A percentile compares a stretch with the other conserved stretches of the same genome.
Evolutionary conservation across 495 filamentous ascomycete species (phyloP).

Genomic region (Eremomyces bilateralis): DNA sequence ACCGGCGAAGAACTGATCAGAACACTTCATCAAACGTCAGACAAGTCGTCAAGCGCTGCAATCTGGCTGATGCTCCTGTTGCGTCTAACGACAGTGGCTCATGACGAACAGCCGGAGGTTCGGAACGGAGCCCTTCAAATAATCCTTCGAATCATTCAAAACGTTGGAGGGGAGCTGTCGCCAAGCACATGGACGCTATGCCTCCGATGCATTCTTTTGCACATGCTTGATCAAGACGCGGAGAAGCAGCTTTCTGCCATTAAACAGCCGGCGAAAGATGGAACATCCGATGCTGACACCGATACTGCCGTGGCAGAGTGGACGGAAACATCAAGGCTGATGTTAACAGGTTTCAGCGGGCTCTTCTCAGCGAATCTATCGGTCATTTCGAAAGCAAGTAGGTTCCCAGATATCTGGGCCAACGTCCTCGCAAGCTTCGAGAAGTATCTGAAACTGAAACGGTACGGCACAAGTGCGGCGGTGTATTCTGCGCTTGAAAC

Average conservation of each 20-base stretch:
- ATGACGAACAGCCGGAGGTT: conserved; percentile 61
- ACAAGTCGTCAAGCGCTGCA: conserved; percentile 31
- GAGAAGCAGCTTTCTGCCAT: conserved; percentile 8
- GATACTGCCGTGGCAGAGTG: conserved; percentile 35
- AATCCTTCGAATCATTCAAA: conserved; percentile 75
- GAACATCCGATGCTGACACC: too few relatives aligned
- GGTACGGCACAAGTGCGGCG: conserved; percentile 12
- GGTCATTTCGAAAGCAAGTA: conserved; percentile 7
- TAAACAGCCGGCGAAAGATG: conserved; percentile 5
- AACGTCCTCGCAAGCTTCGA: conserved; percentile 7
- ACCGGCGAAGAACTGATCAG: too few relatives aligned
- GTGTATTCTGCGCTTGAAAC: conserved; percentile 13
- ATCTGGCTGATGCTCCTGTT: conserved; percentile 74
- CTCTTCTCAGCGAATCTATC: conserved; percentile 44
- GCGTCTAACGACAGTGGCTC: conserved; percentile 53
- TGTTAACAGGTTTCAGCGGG: conserved; percentile 45
- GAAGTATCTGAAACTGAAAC: conserved; percentile 12
- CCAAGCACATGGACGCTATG: conserved; percentile 68
- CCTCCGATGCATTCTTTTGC: conserved; percentile 56
- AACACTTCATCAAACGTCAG: too few relatives aligned
- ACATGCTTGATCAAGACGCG: conserved; percentile 35
- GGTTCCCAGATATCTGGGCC: conserved; percentile 14
- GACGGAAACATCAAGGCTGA: conserved; percentile 57
- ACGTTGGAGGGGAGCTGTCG: conserved; percentile 60
- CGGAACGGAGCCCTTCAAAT: conserved; percentile 87